Base-by-base conservation (phyloP, 2,329 filamentous ascomycete genomes). In the Claviceps fusiformis region DNA sequence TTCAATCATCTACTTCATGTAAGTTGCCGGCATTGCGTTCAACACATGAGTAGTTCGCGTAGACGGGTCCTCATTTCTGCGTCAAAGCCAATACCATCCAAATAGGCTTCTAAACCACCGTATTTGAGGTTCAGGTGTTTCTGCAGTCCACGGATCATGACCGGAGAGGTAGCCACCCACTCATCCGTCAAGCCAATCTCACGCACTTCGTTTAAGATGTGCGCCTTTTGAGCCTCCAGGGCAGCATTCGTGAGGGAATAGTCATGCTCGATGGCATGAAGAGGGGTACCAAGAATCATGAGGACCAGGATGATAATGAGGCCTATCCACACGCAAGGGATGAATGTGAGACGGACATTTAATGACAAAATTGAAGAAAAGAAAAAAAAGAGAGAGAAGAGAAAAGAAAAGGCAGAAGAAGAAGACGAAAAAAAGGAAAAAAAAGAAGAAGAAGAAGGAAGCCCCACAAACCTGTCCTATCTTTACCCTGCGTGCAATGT, bases 401-500 rank as follows among this genome's bases (percentile, higher is more conserved):
- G 6, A 44, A 9, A 31, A 49, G 5, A 49, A 24, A 35, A 35
- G 7, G 17, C 33, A 48, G 5, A 6, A 44, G 4, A 43, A 6
- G n/a, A 43, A 43, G 15, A 43, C n/a, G 8, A 33, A 33, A 33
- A 13, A 35, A 13, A 44, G 17, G 17, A 35, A 8, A 35, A 24
- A 19, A 19, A 7, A 10, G 17, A 35, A 7, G 17, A 35, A 35
- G 9, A 4, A 13, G 9, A 9, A 3, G 9, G 11, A 24, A 13
- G 24, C 4, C 39, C 13, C 8, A 49, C 59, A 53, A 57, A 68
- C 68, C 68, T 55, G 71, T 72, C 2, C 90, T 80, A 64, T 95
- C 90, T 66, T 95, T 95, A 56, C 90, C 90, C 63, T 95, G 89
- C 0, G 89, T 93, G 68, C 90, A 95, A 68, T 95, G 89, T 2